A percentile compares a stretch with the other conserved stretches of the same genome.
Evolutionary conservation across 2,329 filamentous ascomycete genomes (phyloP).

Genomic region (Bipolaris victoriae): DNA sequence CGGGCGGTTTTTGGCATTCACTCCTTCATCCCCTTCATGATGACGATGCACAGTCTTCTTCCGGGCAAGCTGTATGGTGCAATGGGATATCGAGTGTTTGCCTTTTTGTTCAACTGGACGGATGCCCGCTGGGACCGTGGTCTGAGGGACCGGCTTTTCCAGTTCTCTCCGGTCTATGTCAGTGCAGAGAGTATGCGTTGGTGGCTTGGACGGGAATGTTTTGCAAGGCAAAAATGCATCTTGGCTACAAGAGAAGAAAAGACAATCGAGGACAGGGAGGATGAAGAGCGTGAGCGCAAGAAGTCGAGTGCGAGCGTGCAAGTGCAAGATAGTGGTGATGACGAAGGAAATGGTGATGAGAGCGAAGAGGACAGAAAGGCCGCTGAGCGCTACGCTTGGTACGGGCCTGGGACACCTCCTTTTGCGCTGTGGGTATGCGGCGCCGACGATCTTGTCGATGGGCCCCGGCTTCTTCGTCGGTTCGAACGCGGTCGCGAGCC

Average conservation of each 20-base stretch:
- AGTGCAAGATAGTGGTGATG: conserved; percentile 21
- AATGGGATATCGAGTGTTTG: conserved; percentile 87
- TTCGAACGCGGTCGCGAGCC: conserved; percentile 82
- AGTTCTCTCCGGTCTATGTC: conserved; percentile 90
- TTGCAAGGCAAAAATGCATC: conserved; percentile 84
- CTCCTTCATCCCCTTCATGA: conserved; percentile 92
- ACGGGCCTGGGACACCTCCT: conserved; percentile 76
- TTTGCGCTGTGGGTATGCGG: conserved; percentile 90
- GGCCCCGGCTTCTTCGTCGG: conserved; percentile 72
- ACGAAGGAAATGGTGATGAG: conserved; percentile 18
- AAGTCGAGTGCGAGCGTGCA: conserved; percentile 3
- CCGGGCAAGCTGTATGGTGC: conserved; percentile 74
- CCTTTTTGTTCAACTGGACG: conserved; percentile 86
- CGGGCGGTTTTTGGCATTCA: conserved; percentile 87
- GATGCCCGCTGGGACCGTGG: conserved; percentile 84
- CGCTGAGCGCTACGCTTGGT: conserved; percentile 70
- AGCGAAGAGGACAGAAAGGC: conserved; percentile 50
- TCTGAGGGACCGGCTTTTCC: conserved; percentile 82
- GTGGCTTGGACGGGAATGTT: conserved; percentile 91
- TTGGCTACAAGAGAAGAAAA: conserved; percentile 77
- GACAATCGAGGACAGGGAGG: conserved; percentile 62
- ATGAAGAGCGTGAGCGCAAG: conserved; percentile 45
- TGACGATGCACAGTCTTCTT: conserved; percentile 75
- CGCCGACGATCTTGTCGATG: conserved; percentile 83
- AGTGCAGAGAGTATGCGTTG: conserved; percentile 90